phyloP scores from a whole-genome alignment of 2,329 filamentous ascomycete species.

The Fonsecaea multimorphosa region DNA sequence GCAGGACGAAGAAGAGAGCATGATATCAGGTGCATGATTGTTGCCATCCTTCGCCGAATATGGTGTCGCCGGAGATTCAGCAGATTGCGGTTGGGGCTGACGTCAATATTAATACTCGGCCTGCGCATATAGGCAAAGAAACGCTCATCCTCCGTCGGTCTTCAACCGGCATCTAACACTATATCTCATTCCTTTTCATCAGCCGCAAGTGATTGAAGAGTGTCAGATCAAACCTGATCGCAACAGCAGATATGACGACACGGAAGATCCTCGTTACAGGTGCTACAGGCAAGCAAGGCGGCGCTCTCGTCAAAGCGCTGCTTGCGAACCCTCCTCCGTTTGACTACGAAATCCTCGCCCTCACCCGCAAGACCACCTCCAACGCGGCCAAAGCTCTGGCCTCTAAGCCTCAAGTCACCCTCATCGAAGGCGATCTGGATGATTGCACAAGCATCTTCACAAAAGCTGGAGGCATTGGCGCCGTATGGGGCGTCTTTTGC shows the following conservation, averaged over 20 bases:
- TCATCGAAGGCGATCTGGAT: slow-evolving; percentile 65
- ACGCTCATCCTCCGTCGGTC: background rate
- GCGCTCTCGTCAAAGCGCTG: slow-evolving; percentile 45
- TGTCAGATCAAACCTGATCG: background rate
- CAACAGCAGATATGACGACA: slow-evolving; percentile 18
- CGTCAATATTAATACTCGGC: background rate
- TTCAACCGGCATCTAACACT: slow-evolving; percentile 1
- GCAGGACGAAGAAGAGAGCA: background rate
- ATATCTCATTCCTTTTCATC: background rate
- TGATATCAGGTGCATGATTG: slow-evolving; percentile 1
- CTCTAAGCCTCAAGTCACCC: slow-evolving; percentile 56
- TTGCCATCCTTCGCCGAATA: background rate
- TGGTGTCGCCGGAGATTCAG: background rate
- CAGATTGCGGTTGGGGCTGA: background rate
- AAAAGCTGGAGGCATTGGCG: slow-evolving; percentile 48
- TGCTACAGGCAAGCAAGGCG: slow-evolving; percentile 52
- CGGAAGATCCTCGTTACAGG: slow-evolving; percentile 47
- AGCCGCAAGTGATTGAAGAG: background rate
- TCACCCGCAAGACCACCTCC: slow-evolving; percentile 54
- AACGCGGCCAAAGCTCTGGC: slow-evolving; percentile 52
- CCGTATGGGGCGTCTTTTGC: slow-evolving; percentile 67
- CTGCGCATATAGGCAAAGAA: background rate
- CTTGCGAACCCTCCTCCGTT: slow-evolving; percentile 40
- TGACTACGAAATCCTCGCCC: slow-evolving; percentile 61
- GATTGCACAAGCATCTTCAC: slow-evolving; percentile 59